A percentile compares a stretch with the other conserved stretches of the same genome.
phyloP scores from a whole-genome alignment of 202 grass and related monocot species.

The Setaria viridis region DNA sequence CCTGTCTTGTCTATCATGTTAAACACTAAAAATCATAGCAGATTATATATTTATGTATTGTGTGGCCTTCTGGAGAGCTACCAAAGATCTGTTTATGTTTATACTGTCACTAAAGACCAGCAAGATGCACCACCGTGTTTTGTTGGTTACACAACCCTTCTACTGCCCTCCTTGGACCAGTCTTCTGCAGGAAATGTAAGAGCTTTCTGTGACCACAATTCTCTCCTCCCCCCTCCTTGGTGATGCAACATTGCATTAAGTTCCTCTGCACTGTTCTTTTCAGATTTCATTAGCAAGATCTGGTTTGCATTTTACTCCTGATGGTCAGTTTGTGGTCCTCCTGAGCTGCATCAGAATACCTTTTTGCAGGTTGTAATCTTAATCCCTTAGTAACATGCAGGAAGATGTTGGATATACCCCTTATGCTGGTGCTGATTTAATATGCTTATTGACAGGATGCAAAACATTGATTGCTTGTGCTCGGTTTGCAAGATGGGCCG shows the following conservation, averaged over 20 bases:
- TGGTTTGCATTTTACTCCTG: conserved; percentile 75
- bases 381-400: conserved; percentile 29
- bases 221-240: neutral
- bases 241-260: conserved; percentile 32
- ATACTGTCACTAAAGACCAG: conserved; percentile 52
- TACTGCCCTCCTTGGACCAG: conserved; percentile 58
- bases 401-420: conserved; percentile 39
- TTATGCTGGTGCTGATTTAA: conserved; percentile 44
- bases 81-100: conserved; percentile 73
- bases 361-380: conserved; percentile 78
- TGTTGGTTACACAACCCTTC: conserved; percentile 71
- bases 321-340: conserved; percentile 70
- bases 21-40: conserved; percentile 54
- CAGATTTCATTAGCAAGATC: conserved; percentile 69
- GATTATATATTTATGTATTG: conserved; percentile 71
- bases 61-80: conserved; percentile 65
- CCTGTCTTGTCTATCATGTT: conserved; percentile 77
- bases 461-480: conserved; percentile 68
- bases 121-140: conserved; percentile 62
- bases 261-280: conserved; percentile 39
- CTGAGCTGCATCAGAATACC: conserved; percentile 66
- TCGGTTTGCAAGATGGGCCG: conserved; percentile 60
- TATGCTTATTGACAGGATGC: conserved; percentile 59
- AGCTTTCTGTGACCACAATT: conserved; percentile 20
- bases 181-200: conserved; percentile 68